Evolutionary conservation across 129 eudicot genomes (phyloP).

Genomic region (Helianthus annuus): DNA sequence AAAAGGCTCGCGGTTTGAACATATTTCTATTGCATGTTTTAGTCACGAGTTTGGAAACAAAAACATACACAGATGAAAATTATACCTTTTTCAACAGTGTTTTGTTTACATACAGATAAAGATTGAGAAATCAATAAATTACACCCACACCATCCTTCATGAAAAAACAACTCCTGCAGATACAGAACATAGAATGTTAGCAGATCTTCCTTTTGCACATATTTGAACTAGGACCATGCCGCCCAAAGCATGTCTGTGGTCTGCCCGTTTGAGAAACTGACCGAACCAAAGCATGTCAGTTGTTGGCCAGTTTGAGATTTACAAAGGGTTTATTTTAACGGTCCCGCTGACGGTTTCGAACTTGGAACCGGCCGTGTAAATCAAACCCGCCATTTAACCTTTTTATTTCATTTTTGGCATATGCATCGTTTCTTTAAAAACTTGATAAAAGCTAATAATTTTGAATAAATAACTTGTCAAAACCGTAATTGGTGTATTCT

Average conservation of each 20-base stretch:
- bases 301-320: background rate
- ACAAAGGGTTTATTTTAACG: background rate
- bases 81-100: constrained; percentile 38
- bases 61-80: constrained; percentile 33
- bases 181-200: background rate
- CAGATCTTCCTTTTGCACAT: background rate
- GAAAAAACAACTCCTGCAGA: constrained; percentile 29
- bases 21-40: constrained; percentile 19
- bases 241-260: background rate
- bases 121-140: constrained; percentile 63
- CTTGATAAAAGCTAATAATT: background rate
- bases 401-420: background rate
- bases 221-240: background rate
- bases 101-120: constrained; percentile 51
- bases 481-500: background rate
- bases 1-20: background rate
- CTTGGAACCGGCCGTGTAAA: background rate
- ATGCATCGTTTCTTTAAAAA: background rate
- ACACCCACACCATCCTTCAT: constrained; percentile 50
- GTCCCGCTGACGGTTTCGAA: background rate
- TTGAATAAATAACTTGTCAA: background rate
- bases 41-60: constrained; percentile 22
- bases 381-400: background rate
- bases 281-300: background rate
- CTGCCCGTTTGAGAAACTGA: background rate